Evolutionary conservation across 169 alveolate genomes (phyloP), one percentile per base, ranked within the genome.

Genomic region (Cryptosporidium ubiquitum): DNA sequence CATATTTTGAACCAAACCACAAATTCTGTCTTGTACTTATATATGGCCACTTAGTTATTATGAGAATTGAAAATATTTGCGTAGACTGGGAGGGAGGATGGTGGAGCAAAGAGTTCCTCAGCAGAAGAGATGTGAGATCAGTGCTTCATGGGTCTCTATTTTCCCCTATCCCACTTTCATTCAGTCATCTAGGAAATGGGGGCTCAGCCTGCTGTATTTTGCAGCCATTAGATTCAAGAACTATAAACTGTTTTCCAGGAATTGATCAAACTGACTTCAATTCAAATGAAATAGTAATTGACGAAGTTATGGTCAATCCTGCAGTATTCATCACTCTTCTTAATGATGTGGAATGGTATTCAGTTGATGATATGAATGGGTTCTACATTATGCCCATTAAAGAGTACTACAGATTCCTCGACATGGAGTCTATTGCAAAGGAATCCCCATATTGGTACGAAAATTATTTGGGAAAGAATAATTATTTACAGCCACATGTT

Each of bases 61-160:
- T 95, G 55, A 93, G 95, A 85, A 94, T 91, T 57, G 70, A 93
- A 49, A 94, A 94, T 68, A 85, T 93, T 0, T 96, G 98, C 57
- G 93, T 93, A 31, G 96, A 95, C 49, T 92, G 95, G 93, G 96
- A 94, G 64, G 93, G 93, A 55, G 89, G 89, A 9, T 96, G 97
- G 95, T 96, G 98, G 98, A 91, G 95, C 57, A 95, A 91, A 70
- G 93, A 92, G 49, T 96, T 96, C 84, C 92, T 96, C 29, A 94
- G 96, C 69, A 84, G 98, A 57, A 84, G 98, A 55, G 98, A 95
- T 86, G 85, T 93, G n/a, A 91, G 96, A 52, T 85, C 97, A 39
- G 89, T 79, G 51, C 68, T 79, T 23, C 89, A 79, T 20, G 89
- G 89, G 40, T 60, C 89, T 18, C 40, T 79, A 12, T 79, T 79